Percentiles rank a stretch among this genome's conserved stretches.
Evolutionary conservation across 75 land plant genomes (phyloP).

Genomic region (Sequoia sempervirens): DNA sequence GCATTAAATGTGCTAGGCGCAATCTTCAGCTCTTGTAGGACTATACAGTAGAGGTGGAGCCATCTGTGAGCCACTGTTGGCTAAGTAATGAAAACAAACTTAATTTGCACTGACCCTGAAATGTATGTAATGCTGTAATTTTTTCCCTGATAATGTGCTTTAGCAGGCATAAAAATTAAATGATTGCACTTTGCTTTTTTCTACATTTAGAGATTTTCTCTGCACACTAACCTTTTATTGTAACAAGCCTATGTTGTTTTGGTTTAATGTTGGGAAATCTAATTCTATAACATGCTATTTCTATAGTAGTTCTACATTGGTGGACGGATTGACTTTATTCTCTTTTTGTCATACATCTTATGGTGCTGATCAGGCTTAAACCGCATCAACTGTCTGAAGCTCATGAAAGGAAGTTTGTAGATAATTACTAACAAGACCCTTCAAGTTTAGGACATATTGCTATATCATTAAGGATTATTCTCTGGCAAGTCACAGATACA

Average conservation of each 20-base stretch:
- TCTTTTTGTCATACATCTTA: not conserved
- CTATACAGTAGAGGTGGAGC: too few relatives aligned
- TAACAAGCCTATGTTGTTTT: not conserved
- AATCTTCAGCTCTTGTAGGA: too few relatives aligned
- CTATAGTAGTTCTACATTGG: not conserved
- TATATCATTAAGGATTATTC: not conserved
- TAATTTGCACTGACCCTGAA: too few relatives aligned
- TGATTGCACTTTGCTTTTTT: too few relatives aligned
- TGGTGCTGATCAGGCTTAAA: not conserved
- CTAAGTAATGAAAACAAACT: too few relatives aligned
- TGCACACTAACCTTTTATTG: not conserved
- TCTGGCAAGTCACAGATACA: too few relatives aligned
- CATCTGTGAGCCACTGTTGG: too few relatives aligned
- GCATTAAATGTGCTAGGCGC: too few relatives aligned
- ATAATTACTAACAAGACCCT: not conserved
- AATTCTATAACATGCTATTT: not conserved
- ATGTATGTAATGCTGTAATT: too few relatives aligned
- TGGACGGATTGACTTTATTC: not conserved
- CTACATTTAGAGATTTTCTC: too few relatives aligned
- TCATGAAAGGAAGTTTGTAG: not conserved
- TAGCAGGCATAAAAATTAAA: too few relatives aligned
- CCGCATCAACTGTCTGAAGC: not conserved
- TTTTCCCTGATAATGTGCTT: too few relatives aligned
- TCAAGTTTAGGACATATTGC: not conserved
- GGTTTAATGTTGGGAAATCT: not conserved